Percentiles rank a stretch among this genome's conserved stretches.
phyloP scores from a whole-genome alignment of 345 rosid genomes.

The Aurinia saxatilis region DNA sequence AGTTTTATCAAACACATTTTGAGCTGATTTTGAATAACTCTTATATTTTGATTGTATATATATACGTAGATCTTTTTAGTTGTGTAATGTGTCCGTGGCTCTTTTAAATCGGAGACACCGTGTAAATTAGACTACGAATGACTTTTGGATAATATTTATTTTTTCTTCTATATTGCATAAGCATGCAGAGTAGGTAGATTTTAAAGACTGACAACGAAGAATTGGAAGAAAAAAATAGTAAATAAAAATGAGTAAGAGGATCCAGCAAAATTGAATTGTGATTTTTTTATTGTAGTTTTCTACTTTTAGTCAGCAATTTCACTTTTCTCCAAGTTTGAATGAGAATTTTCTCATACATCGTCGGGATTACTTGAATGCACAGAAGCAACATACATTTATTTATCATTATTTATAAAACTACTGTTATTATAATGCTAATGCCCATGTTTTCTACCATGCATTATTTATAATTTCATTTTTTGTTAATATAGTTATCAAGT shows the following conservation, averaged over 20 bases:
- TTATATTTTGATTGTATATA: not conserved
- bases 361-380: not conserved
- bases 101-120: slow-evolving; percentile 19
- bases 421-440: too few relatives aligned
- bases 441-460: too few relatives aligned
- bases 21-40: not conserved
- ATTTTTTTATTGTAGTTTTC: not conserved
- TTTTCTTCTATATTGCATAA: not conserved
- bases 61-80: too few relatives aligned
- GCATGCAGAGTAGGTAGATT: slow-evolving; percentile 8
- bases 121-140: not conserved
- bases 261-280: not conserved
- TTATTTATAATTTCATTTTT: too few relatives aligned
- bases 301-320: slow-evolving; percentile 10
- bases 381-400: not conserved
- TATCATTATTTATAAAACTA: too few relatives aligned
- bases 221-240: not conserved
- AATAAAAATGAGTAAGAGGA: not conserved
- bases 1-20: not conserved
- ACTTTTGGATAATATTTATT: not conserved
- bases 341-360: not conserved
- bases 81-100: too few relatives aligned
- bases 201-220: not conserved
- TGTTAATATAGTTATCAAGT: too few relatives aligned
- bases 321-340: slow-evolving; percentile 14